These are phyloP conservation scores for Adansonia digitata DNA, from an alignment of 345 rosid species.

Conservation along the genomic window DNA sequence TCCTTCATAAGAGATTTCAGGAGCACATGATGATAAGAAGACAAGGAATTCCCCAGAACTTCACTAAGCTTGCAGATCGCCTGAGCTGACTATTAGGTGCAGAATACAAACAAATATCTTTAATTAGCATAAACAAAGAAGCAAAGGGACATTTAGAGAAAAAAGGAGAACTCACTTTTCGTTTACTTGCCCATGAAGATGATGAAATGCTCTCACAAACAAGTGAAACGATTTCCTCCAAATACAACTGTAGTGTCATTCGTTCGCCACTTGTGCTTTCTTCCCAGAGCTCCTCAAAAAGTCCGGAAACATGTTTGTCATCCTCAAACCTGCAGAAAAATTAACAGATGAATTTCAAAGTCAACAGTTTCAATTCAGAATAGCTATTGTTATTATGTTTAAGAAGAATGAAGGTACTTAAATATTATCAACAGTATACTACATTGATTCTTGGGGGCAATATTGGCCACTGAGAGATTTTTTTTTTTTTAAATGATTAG, in stretches of 20 bases:
- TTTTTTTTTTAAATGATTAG: too few species aligned
- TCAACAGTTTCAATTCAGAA: background rate
- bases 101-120: conserved; percentile 10
- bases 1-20: conserved; percentile 69
- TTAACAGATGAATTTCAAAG: background rate
- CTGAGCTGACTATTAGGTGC: conserved; percentile 61
- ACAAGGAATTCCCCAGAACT: conserved; percentile 79
- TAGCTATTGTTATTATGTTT: background rate
- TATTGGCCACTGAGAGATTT: background rate
- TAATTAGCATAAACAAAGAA: conserved; percentile 8
- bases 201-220: conserved; percentile 66
- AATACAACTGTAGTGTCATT: conserved; percentile 71
- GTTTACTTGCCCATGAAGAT: conserved; percentile 91
- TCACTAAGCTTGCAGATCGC: conserved; percentile 81
- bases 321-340: conserved; percentile 75
- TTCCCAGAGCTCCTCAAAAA: conserved; percentile 97
- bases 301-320: conserved; percentile 71
- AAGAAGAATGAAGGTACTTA: background rate
- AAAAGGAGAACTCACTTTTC: conserved; percentile 39
- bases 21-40: conserved; percentile 49
- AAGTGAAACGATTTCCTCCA: conserved; percentile 71
- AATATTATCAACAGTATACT: background rate
- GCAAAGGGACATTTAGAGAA: conserved; percentile 8
- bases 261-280: conserved; percentile 86
- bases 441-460: background rate